A percentile compares a stretch with the other conserved stretches of the same genome.
These are phyloP conservation scores for Solanum verrucosum DNA, from an alignment of 257 asterid species.

Conservation along the genomic window DNA sequence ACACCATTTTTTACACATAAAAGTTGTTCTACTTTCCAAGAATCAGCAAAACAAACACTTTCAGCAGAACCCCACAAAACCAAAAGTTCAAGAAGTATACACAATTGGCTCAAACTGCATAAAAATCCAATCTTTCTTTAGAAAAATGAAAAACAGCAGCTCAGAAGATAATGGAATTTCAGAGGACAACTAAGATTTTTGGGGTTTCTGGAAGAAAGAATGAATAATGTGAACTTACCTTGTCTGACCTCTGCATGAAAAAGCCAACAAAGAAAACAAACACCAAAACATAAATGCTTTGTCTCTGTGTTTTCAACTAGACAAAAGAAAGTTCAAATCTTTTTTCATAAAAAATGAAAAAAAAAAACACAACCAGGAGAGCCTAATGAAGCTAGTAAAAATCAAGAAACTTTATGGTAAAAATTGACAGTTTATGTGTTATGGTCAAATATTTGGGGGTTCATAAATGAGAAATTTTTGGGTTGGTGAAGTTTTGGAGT, in stretches of 20 bases:
- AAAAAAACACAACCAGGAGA: neutral
- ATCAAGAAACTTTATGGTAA: neutral
- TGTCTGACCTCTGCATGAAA: conserved; percentile 23
- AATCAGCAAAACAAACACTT: conserved; percentile 19
- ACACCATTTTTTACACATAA: conserved; percentile 19
- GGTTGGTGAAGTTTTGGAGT: conserved; percentile 26
- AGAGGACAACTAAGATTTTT: conserved; percentile 7
- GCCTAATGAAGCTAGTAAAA: neutral
- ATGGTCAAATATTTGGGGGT: conserved; percentile 29
- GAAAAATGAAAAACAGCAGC: neutral
- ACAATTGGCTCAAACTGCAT: neutral
- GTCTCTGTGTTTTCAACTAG: conserved; percentile 10
- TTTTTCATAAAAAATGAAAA: neutral
- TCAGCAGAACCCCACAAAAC: conserved; percentile 7
- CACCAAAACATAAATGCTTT: conserved; percentile 13
- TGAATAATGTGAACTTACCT: conserved; percentile 10
- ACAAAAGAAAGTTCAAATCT: neutral
- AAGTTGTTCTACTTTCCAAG: conserved; percentile 22
- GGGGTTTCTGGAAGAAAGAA: neutral
- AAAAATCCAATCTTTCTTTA: neutral
- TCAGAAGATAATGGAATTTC: neutral
- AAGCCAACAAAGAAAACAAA: conserved; percentile 32
- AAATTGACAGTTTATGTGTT: conserved; percentile 9
- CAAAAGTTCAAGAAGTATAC: neutral
- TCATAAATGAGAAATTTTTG: conserved; percentile 24